A percentile compares a stretch with the other conserved stretches of the same genome.
Conservation (phyloP, 2,329 filamentous ascomycete species). For the Aspergillus sp. region DNA sequence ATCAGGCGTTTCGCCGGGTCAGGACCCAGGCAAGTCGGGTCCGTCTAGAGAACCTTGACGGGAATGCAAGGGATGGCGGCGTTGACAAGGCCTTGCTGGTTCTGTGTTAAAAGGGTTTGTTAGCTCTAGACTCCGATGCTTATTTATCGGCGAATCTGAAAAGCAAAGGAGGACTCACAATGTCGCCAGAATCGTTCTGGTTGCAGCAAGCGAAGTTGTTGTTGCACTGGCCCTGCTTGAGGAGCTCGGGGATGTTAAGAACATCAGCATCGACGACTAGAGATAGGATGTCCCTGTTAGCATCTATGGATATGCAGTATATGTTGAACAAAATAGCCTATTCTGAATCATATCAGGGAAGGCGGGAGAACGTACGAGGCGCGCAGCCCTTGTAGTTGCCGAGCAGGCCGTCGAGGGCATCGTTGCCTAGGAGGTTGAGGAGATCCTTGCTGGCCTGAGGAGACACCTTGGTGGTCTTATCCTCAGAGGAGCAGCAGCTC, state of each 20-base stretch:
- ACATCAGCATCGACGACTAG: not conserved
- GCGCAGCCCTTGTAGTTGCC: conserved; percentile 7
- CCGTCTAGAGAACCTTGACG: not conserved
- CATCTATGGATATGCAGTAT: too few species aligned
- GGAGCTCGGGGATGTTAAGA: not conserved
- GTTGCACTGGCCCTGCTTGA: conserved; percentile 1
- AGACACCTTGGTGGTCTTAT: not conserved
- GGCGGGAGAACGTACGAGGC: not conserved
- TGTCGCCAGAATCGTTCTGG: not conserved
- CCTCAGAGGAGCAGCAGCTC: conserved; percentile 8
- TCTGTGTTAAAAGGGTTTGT: not conserved
- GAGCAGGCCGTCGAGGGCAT: not conserved
- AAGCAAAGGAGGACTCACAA: not conserved
- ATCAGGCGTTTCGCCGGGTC: too few species aligned
- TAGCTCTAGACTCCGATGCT: not conserved
- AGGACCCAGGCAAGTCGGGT: not conserved
- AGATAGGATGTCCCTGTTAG: not conserved
- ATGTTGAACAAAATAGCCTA: too few species aligned
- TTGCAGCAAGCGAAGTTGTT: conserved; percentile 16
- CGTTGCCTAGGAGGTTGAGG: not conserved
- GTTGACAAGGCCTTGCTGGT: not conserved
- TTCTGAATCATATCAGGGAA: too few species aligned
- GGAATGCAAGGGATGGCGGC: not conserved
- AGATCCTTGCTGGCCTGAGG: not conserved
- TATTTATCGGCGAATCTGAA: not conserved